Evolutionary conservation across 2,329 filamentous ascomycete genomes (phyloP), one percentile per base, ranked within the genome.

Genomic region (Exophiala bonariae): DNA sequence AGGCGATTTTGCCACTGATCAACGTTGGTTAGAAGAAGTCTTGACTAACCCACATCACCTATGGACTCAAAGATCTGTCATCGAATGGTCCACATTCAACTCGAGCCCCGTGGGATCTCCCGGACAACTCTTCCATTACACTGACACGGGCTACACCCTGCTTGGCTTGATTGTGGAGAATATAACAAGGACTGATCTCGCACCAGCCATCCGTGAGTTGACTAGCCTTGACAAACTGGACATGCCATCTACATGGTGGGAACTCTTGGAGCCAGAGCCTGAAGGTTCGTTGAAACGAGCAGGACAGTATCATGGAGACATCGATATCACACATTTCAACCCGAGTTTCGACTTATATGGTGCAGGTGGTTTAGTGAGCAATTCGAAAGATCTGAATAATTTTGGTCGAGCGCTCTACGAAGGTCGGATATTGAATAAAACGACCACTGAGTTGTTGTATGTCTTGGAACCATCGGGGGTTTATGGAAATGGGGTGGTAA

Each of bases 181-280:
- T 17, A 20, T 47, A 32, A 47, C 44, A 34, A 3, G 28, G 36
- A 47, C 36, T 47, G 44, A 33, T n/a, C 34, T 47, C 30, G 44
- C 44, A 20, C 35, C 44, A 8, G 44, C 44, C 3, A 35, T 47
- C n/a, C 44, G 36, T 33, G 28, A 41, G 4, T 47, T 47, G 36
- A 41, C 44, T 34, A 23, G 44, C 22, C 44, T 47, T 26, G 44
- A 47, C 44, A 35, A 40, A 19, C 35, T 40, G 11, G 34, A 34
- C 23, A 47, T 47, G 44, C 36, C 36, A 41, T 47, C 22, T 28
- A 47, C 44, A 26, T 47, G 35, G 34, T 47, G 44, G 44, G 44
- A 47, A 23, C 5, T 47, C 26, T 35, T 47, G 19, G 44, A 47
- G 35, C 26, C 35, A 32, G n/a, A 40, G 26, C 44, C 44, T 20